Evolutionary conservation across 495 filamentous ascomycete genomes (phyloP), one percentile per base, ranked within the genome.

Genomic region (Penicillium macrosclerotiorum): DNA sequence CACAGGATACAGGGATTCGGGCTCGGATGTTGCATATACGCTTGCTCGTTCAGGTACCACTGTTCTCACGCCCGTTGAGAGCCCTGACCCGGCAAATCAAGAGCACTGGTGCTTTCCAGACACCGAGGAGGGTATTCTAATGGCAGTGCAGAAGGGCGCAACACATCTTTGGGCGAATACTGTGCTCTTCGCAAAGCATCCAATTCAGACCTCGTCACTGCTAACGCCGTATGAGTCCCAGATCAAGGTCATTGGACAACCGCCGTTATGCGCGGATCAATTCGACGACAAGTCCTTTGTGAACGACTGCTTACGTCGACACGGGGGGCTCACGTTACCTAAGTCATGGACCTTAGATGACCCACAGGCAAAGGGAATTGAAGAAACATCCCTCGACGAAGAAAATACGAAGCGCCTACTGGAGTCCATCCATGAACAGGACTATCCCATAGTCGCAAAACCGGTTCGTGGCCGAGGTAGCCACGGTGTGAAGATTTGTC

Each of bases 111-210:
- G 49, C 13, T 69, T 64, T 32, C 59, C 64, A 12, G 64, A 67
- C 41, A 67, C 59, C 14, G 57, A 65, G 42, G 57, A 58, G 13
- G 62, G 59, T 2, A 67, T 69, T 16, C 22, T 57, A 5, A 44
- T 26, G 0, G 63, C 63, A 0, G 42, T 65, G 5, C 13, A 60
- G 16, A 41, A 35, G 36, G 65, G 63, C 1, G 62, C 62, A 3
- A 69, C 65, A 5, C 62, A 65, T 44, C 40, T 67, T 4, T 69
- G 65, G 65, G 65, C 63, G 0, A 69, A 67, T 22, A 67, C 65
- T 4, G 57, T 65, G 14, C 42, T 67, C n/a, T 69, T 67, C 24
- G 39, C 54, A 6, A 51, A 57, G 17, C 63, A 69, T 38, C 61
- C 65, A 1, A 25, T 69, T 8, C 65, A 69, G 40, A 48, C 40